Evolutionary conservation across 768 basidiomycete species (phyloP), one percentile per base, ranked within the genome.

Genomic region (Hemileccinum impolitum): DNA sequence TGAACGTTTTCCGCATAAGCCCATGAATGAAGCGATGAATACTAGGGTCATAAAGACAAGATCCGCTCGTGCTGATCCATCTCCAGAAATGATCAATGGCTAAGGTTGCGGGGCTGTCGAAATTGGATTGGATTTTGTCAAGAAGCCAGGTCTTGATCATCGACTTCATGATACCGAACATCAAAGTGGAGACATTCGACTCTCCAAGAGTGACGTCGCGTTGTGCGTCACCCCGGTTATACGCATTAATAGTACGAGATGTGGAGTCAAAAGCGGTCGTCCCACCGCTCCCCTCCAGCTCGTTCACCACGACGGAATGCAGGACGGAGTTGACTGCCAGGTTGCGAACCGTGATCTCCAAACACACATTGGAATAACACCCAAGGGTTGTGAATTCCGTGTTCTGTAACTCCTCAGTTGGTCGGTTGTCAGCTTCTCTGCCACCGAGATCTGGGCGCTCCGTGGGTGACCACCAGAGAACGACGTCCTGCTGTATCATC

Each of bases 1-100:
- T 89, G 71, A 97, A 97, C 0, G 90, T 94, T 73, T 99, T 98
- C 51, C 90, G 84, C 96, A 99, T 99, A 40, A 98, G 79, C 13
- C 93, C 90, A 57, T 94, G 87, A 9, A 98, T 73, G 68, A 99
- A 99, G 1, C 88, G 84, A 62, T 97, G 93, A 6, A 99, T 76
- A 50, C 90, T 86, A 2, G 93, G 85, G 62, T 99, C 96, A 64
- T 92, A 94, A 74, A 98, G 82, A 50, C 85, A 78, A 15, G 94
- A 89, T 6, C 84, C 76, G 38, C 79, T 82, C 2, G 92, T 92
- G 65, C 85, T 88, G 55, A 96, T 79, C 96, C 96, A 99, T 37
- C 96, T 77, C 93, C 94, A 97, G 72, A 98, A 97, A 68, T 98
- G 94, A 60, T 94, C 90, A 45, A 96, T 79, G 3, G 84, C 82